A percentile compares a stretch with the other conserved stretches of the same genome.
Evolutionary conservation across 2,329 filamentous ascomycete species (phyloP).

Genomic region (Beauveria sp.): DNA sequence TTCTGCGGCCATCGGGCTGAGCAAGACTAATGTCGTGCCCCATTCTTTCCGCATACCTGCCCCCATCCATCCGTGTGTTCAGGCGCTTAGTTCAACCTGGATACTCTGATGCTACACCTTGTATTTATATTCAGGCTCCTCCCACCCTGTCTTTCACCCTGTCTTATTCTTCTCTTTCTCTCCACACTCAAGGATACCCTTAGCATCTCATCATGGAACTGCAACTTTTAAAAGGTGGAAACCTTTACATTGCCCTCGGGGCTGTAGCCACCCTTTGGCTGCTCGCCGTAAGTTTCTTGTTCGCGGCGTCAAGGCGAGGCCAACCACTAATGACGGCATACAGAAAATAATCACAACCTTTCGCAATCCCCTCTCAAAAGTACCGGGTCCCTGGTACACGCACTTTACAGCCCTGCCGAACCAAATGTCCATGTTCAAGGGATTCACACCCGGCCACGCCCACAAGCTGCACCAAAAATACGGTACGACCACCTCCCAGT

Average conservation of each 20-base stretch:
- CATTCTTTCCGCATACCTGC: not conserved
- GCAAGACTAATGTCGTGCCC: not conserved
- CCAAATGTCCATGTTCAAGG: constrained; percentile 16
- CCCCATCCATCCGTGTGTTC: constrained; percentile 1
- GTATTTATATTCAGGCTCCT: constrained; percentile 5
- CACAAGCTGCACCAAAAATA: constrained; percentile 20
- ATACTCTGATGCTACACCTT: not conserved
- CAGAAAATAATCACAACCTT: constrained; percentile 6
- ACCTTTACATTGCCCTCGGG: constrained; percentile 5
- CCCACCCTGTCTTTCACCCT: not conserved
- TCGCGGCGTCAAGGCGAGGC: too few species aligned
- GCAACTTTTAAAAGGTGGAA: constrained; percentile 1
- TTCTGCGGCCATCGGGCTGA: constrained; percentile 1
- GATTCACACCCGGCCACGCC: constrained; percentile 14
- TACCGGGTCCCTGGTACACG: constrained; percentile 21
- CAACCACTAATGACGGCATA: not conserved
- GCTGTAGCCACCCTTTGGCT: constrained; percentile 3
- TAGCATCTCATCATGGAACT: not conserved
- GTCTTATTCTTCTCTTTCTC: not conserved
- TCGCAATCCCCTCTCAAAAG: constrained; percentile 11
- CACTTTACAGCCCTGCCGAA: constrained; percentile 17
- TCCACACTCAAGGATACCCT: not conserved
- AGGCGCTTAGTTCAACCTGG: constrained; percentile 1
- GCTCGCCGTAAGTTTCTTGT: not conserved
- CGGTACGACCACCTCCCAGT: constrained; percentile 9